Evolutionary conservation across 106 monocot species (phyloP).

Genomic region (Dioscorea dumetorum): DNA sequence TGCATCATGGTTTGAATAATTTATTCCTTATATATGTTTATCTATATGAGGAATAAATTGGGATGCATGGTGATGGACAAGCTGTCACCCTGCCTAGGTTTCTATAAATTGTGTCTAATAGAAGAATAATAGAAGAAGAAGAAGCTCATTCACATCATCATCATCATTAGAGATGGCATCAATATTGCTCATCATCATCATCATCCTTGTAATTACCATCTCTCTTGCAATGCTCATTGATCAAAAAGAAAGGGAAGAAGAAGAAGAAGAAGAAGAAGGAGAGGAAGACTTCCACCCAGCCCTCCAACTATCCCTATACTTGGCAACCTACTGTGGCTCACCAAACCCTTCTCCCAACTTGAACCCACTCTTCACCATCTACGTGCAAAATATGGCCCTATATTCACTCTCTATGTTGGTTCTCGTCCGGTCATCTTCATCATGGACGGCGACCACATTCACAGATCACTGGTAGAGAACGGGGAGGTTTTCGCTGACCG

Average conservation of each 20-base stretch:
- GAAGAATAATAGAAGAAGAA: no score
- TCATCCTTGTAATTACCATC: not conserved
- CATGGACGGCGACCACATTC: not conserved
- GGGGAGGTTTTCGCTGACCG: conserved; percentile 13
- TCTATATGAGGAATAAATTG: no score
- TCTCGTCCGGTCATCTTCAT: conserved; percentile 8
- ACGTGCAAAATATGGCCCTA: conserved; percentile 3
- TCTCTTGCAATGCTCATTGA: not conserved
- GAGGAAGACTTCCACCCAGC: not conserved
- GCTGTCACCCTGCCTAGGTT: no score
- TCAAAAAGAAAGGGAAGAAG: not conserved
- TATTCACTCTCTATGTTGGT: not conserved
- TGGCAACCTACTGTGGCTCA: not conserved
- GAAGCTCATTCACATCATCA: no score
- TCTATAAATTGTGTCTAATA: no score
- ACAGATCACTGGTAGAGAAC: conserved; percentile 2
- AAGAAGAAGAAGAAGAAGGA: no score
- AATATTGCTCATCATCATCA: not conserved
- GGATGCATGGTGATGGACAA: no score
- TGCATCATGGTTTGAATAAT: no score
- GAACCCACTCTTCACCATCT: conserved; percentile 1
- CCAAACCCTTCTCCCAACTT: not conserved
- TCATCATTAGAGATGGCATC: not conserved
- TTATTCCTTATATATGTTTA: no score
- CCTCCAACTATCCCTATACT: conserved; percentile 7